Conservation (phyloP, 202 grass and related monocot species). For the Bolboschoenoplectus hybrid region DNA sequence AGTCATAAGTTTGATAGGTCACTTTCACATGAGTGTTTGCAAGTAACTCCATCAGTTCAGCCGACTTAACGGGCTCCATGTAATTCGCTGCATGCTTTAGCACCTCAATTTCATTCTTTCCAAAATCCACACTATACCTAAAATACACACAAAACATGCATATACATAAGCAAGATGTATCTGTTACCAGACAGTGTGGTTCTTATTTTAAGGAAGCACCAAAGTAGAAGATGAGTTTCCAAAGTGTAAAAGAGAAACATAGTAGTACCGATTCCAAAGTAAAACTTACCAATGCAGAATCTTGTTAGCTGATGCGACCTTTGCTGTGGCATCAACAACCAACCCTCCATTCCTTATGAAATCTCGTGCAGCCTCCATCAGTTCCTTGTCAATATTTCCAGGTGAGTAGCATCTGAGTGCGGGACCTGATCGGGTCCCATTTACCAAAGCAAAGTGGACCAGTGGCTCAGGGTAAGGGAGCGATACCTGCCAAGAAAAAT, state of each 20-base stretch:
- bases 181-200: background rate
- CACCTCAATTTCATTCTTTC: conserved; percentile 80
- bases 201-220: background rate
- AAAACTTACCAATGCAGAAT: conserved; percentile 80
- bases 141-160: conserved; percentile 31
- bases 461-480: conserved; percentile 82
- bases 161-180: conserved; percentile 6
- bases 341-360: conserved; percentile 84
- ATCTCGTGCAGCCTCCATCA: conserved; percentile 78
- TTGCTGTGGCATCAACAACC: conserved; percentile 67
- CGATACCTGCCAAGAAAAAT: conserved; percentile 60
- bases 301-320: conserved; percentile 70
- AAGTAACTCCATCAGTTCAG: conserved; percentile 75
- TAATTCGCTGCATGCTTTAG: conserved; percentile 94
- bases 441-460: conserved; percentile 96
- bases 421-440: conserved; percentile 85
- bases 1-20: conserved; percentile 78
- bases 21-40: conserved; percentile 71
- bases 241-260: background rate
- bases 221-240: background rate
- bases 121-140: conserved; percentile 90
- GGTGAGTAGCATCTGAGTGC: conserved; percentile 83
- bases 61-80: conserved; percentile 63
- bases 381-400: conserved; percentile 89
- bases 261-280: background rate